Evolutionary conservation across 495 filamentous ascomycete genomes (phyloP).

Genomic region (Neurospora tetrasperma): DNA sequence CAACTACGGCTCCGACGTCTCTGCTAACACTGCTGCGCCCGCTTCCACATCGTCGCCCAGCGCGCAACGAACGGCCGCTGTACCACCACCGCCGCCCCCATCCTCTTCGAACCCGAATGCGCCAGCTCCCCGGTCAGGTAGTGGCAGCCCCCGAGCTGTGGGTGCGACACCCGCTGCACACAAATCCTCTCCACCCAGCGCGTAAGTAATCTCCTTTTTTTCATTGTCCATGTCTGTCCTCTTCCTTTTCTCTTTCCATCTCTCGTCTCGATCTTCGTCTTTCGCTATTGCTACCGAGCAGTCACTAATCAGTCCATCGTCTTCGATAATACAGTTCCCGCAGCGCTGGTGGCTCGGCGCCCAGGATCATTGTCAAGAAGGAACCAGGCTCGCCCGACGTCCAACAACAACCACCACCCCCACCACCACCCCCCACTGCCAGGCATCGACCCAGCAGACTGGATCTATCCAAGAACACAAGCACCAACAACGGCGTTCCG

Average conservation of each 20-base stretch:
- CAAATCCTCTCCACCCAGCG: slow-evolving; percentile 42
- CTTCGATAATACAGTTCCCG: slow-evolving; percentile 32
- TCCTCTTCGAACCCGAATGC: slow-evolving; percentile 32
- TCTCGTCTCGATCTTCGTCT: slow-evolving; percentile 10
- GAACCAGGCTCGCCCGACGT: slow-evolving; percentile 80
- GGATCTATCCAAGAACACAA: slow-evolving; percentile 71
- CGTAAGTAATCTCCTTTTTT: slow-evolving; percentile 31
- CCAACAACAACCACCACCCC: slow-evolving; percentile 3
- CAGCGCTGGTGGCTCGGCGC: slow-evolving; percentile 39
- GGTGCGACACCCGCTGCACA: slow-evolving; percentile 27
- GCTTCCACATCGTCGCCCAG: slow-evolving; percentile 31
- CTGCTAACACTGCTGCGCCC: slow-evolving; percentile 31
- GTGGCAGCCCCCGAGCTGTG: slow-evolving; percentile 38
- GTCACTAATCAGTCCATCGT: slow-evolving; percentile 8
- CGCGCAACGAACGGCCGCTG: slow-evolving; percentile 33
- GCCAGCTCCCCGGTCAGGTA: slow-evolving; percentile 34
- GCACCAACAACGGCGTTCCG: slow-evolving; percentile 44
- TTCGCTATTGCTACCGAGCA: slow-evolving; percentile 7
- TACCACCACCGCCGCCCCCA: slow-evolving; percentile 20
- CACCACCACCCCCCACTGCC: slow-evolving; percentile 29
- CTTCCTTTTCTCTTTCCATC: background rate
- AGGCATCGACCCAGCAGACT: slow-evolving; percentile 82
- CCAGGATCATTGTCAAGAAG: slow-evolving; percentile 92
- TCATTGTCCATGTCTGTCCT: slow-evolving; percentile 7
- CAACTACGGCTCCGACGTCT: slow-evolving; percentile 37